phyloP scores from a whole-genome alignment of 129 eudicot species.

The Mikania micrantha region DNA sequence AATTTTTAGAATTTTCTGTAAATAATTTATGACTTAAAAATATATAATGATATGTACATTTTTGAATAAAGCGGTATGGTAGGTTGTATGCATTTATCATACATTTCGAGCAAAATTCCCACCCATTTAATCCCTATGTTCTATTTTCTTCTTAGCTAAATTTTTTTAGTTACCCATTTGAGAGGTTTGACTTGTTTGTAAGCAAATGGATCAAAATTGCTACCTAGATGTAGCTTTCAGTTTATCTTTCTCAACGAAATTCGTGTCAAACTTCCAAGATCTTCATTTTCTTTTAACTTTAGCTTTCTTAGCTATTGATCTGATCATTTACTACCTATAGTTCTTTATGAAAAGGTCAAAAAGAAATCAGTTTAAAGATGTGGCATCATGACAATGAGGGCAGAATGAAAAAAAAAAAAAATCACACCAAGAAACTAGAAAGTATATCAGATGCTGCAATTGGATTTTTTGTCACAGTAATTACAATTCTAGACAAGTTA shows the following conservation, averaged over 20 bases:
- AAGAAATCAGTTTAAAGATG: background rate
- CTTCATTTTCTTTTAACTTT: background rate
- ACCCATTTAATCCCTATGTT: background rate
- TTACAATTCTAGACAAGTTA: background rate
- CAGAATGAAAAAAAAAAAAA: background rate
- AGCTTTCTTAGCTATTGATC: background rate
- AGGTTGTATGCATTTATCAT: background rate
- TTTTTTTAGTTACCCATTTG: background rate
- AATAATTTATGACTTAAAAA: background rate
- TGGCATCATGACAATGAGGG: background rate
- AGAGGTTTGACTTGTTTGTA: background rate
- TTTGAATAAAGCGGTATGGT: background rate
- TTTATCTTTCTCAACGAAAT: background rate
- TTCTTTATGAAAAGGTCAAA: background rate
- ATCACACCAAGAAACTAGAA: background rate
- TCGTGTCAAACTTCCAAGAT: background rate
- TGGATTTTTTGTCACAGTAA: background rate
- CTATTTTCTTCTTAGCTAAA: background rate
- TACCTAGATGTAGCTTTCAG: background rate
- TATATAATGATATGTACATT: background rate
- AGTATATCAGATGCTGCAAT: background rate
- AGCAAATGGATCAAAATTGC: background rate
- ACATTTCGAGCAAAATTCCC: background rate
- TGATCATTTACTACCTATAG: background rate
- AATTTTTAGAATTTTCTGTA: background rate